These are phyloP conservation scores for Fusarium sp. DNA, from an alignment of 2,329 filamentous ascomycete genomes.

Conservation along the genomic window DNA sequence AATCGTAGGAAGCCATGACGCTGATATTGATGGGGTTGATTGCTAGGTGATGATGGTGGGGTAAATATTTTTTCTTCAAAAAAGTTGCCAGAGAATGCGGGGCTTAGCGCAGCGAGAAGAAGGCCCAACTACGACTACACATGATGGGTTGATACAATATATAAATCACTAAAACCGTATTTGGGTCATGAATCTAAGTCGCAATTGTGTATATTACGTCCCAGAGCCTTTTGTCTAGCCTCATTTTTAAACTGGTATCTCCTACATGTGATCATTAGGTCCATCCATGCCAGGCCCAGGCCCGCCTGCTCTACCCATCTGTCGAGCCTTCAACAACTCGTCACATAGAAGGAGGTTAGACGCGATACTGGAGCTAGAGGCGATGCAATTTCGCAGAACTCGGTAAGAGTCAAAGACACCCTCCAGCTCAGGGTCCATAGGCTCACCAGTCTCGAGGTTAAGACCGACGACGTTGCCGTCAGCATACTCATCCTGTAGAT, in stretches of 20 bases:
- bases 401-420: constrained; percentile 97
- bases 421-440: constrained; percentile 93
- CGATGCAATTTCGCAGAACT: constrained; percentile 91
- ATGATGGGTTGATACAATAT: neutral
- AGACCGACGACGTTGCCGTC: constrained; percentile 90
- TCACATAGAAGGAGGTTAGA: constrained; percentile 96
- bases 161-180: neutral
- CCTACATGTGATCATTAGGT: constrained; percentile 63
- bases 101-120: constrained; percentile 45
- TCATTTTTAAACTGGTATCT: constrained; percentile 50
- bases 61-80: constrained; percentile 54
- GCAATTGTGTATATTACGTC: constrained; percentile 41
- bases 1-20: constrained; percentile 82
- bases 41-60: constrained; percentile 49
- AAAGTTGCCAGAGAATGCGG: constrained; percentile 44
- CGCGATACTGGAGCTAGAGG: constrained; percentile 93
- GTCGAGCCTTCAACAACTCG: constrained; percentile 95
- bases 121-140: neutral
- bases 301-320: constrained; percentile 80
- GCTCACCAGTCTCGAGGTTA: constrained; percentile 85
- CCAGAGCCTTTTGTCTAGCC: constrained; percentile 52
- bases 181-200: constrained; percentile 17
- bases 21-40: constrained; percentile 29
- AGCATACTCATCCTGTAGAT: constrained; percentile 84
- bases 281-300: constrained; percentile 75